Percentiles rank a stretch among this genome's conserved stretches.
These are phyloP conservation scores for Cornus controversa DNA, from an alignment of 148 eudicot genomes.

Conservation along the genomic window DNA sequence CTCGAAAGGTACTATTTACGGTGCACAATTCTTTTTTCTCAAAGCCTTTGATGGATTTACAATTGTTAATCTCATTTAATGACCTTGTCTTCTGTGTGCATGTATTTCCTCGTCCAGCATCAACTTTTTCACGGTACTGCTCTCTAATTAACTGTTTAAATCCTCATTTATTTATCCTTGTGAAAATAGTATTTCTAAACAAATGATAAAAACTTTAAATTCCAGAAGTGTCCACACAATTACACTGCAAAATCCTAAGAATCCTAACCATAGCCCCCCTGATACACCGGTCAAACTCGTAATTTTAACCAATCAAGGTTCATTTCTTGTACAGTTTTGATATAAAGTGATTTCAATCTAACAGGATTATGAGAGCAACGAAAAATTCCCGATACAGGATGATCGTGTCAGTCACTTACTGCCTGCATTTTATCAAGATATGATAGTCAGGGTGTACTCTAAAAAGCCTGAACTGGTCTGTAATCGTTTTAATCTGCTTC, in stretches of 20 bases:
- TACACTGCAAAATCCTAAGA: not conserved
- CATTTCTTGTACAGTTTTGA: not conserved
- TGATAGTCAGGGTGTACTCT: slow-evolving; percentile 82
- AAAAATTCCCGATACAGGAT: slow-evolving; percentile 51
- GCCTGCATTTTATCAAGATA: slow-evolving; percentile 63
- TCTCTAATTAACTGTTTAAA: not conserved
- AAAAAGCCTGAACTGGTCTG: slow-evolving; percentile 74
- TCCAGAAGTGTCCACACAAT: not conserved
- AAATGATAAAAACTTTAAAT: not conserved
- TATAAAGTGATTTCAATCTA: not conserved
- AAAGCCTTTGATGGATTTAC: not conserved
- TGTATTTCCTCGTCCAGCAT: slow-evolving; percentile 40
- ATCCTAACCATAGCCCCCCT: not conserved
- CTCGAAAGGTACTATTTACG: slow-evolving; percentile 39
- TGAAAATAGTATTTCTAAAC: not conserved
- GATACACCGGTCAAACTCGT: not conserved
- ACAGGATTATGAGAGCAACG: slow-evolving; percentile 70
- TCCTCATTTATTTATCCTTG: not conserved
- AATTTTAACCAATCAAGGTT: not conserved
- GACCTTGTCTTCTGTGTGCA: slow-evolving; percentile 17
- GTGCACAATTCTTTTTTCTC: not conserved
- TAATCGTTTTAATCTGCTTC: not conserved
- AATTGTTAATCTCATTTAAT: slow-evolving; percentile 2
- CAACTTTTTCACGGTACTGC: slow-evolving; percentile 55
- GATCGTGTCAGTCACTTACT: slow-evolving; percentile 67